Conservation (phyloP, 306 rosid species). For the Prunus kanzakura region DNA sequence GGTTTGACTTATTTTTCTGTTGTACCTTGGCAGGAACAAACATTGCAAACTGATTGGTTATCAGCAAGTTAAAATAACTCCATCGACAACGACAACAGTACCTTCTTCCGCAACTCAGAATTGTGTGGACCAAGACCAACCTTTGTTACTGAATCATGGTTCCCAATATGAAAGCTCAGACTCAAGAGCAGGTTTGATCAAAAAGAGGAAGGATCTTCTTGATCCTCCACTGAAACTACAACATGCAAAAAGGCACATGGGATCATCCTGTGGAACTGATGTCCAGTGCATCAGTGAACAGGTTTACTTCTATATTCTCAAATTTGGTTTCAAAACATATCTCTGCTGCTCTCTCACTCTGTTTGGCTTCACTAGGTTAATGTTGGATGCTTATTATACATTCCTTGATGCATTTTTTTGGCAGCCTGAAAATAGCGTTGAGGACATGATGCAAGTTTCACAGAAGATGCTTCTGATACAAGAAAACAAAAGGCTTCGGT, state of each 20-base stretch:
- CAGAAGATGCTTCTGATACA: background rate
- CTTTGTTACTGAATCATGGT: background rate
- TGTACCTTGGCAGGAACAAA: slow-evolving; percentile 50
- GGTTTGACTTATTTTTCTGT: background rate
- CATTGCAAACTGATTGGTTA: slow-evolving; percentile 63
- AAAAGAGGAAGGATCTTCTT: slow-evolving; percentile 6
- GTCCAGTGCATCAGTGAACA: background rate
- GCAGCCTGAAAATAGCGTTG: background rate
- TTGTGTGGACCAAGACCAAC: background rate
- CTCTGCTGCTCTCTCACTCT: background rate
- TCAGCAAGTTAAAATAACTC: background rate
- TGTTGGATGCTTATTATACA: background rate
- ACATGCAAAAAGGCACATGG: background rate
- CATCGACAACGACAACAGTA: background rate
- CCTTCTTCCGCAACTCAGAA: background rate
- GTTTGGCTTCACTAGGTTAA: background rate
- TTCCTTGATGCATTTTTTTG: background rate
- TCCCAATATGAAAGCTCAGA: slow-evolving; percentile 1
- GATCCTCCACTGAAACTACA: background rate
- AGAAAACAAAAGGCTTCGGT: slow-evolving; percentile 13
- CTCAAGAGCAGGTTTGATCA: background rate
- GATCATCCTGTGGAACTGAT: background rate
- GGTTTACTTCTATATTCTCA: background rate
- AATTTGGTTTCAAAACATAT: background rate
- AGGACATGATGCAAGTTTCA: background rate